These are phyloP conservation scores for Bondarzewia mesenterica DNA, from an alignment of 1,284 basidiomycete genomes.

Conservation along the genomic window DNA sequence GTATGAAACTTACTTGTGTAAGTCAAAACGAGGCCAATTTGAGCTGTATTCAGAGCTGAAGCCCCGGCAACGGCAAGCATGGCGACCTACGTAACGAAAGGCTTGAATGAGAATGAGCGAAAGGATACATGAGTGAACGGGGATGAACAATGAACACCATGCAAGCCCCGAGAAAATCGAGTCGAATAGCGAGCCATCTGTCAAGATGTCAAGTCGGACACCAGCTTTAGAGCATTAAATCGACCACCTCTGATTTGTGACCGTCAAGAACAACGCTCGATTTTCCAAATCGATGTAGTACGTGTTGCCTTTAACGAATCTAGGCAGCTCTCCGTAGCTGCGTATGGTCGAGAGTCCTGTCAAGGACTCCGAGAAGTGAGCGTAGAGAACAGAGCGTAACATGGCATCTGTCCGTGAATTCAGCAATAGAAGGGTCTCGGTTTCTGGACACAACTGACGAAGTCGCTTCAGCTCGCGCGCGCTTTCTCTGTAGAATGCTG, in stretches of 20 bases:
- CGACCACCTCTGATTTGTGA: conserved; percentile 15
- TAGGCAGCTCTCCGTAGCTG: conserved; percentile 67
- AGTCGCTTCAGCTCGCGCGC: conserved; percentile 68
- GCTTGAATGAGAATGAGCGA: background rate
- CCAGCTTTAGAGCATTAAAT: background rate
- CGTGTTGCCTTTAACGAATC: conserved; percentile 73
- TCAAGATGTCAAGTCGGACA: conserved; percentile 21
- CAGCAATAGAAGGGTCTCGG: conserved; percentile 66
- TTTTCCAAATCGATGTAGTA: conserved; percentile 84
- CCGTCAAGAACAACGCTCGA: conserved; percentile 53
- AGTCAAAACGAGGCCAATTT: conserved; percentile 68
- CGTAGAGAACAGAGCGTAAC: conserved; percentile 63
- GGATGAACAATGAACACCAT: conserved; percentile 80
- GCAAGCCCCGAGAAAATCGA: conserved; percentile 77
- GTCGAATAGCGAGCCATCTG: conserved; percentile 84
- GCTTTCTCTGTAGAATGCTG: conserved; percentile 80
- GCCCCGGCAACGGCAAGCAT: conserved; percentile 42
- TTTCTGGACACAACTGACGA: conserved; percentile 29
- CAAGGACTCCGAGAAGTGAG: conserved; percentile 86
- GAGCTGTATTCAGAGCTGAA: conserved; percentile 52
- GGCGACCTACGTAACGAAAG: conserved; percentile 32
- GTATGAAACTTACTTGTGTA: conserved; percentile 37
- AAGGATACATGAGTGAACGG: background rate
- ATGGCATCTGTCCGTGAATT: conserved; percentile 70
- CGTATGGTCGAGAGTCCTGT: conserved; percentile 81